Conservation (phyloP, 2,329 filamentous ascomycete genomes). For the Teratosphaeria destructans region DNA sequence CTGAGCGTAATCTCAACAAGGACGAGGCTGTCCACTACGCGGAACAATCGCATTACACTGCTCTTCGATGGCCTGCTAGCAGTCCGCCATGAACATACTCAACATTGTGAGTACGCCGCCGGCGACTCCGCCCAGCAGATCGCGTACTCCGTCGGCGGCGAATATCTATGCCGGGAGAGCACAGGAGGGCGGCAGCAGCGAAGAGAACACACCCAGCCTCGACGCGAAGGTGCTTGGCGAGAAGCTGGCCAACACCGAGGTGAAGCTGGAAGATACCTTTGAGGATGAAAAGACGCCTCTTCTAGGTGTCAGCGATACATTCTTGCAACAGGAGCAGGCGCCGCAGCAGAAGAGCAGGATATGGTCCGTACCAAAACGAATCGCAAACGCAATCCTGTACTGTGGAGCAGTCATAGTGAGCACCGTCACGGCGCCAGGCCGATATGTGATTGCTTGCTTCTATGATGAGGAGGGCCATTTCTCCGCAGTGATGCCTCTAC, state of each 20-base stretch:
- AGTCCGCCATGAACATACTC: constrained; percentile 78
- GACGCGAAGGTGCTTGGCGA: constrained; percentile 15
- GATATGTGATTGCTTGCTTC: constrained; percentile 74
- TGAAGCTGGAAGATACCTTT: constrained; percentile 5
- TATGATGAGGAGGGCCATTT: constrained; percentile 73
- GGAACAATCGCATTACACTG: neutral
- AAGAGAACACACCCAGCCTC: constrained; percentile 5
- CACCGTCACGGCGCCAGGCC: constrained; percentile 66
- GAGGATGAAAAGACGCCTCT: constrained; percentile 61
- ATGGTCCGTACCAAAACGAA: constrained; percentile 36
- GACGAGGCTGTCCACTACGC: neutral
- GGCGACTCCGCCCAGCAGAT: constrained; percentile 44
- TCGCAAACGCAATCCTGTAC: constrained; percentile 62
- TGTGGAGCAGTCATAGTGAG: constrained; percentile 70
- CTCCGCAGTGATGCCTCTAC: constrained; percentile 63
- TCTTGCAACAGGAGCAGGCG: neutral
- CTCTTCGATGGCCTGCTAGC: constrained; percentile 7
- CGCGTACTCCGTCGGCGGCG: constrained; percentile 29
- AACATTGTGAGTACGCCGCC: constrained; percentile 78
- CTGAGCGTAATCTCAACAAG: neutral
- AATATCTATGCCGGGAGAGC: constrained; percentile 7
- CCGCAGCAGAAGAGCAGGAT: constrained; percentile 6
- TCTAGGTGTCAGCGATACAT: constrained; percentile 29
- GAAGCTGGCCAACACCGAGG: constrained; percentile 5
- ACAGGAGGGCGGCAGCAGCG: constrained; percentile 3